Percentiles rank a stretch among this genome's conserved stretches.
phyloP scores from a whole-genome alignment of 768 basidiomycete genomes.

The Collybia mongolica region DNA sequence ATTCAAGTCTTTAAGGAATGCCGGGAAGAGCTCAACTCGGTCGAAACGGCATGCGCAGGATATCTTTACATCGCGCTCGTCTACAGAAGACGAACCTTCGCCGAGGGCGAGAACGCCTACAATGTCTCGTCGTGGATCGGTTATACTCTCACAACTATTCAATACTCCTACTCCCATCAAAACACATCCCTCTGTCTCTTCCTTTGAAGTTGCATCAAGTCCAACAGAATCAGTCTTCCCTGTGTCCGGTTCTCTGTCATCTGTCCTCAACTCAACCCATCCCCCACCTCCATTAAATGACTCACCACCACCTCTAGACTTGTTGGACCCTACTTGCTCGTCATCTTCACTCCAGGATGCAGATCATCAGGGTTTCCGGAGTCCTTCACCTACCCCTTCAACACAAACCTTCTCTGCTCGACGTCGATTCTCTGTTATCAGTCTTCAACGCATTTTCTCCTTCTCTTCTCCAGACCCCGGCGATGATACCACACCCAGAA shows the following conservation, averaged over 20 bases:
- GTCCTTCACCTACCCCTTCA: constrained; percentile 33
- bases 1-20: constrained; percentile 43
- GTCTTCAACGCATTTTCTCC: constrained; percentile 37
- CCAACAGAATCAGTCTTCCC: constrained; percentile 18
- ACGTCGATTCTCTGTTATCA: constrained; percentile 37
- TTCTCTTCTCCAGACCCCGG: constrained; percentile 22
- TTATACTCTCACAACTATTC: constrained; percentile 38
- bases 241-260: constrained; percentile 10
- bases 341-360: constrained; percentile 15
- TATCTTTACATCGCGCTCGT: constrained; percentile 15
- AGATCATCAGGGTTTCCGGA: constrained; percentile 15
- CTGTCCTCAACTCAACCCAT: constrained; percentile 2
- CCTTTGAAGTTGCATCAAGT: constrained; percentile 20
- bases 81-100: constrained; percentile 11
- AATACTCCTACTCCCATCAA: constrained; percentile 21
- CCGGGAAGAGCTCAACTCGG: constrained; percentile 31
- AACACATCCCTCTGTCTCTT: constrained; percentile 23
- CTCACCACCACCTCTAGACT: background rate
- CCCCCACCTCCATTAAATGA: too few relatives aligned
- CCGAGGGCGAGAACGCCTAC: constrained; percentile 30
- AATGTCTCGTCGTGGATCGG: constrained; percentile 36
- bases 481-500: constrained; percentile 17
- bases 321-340: constrained; percentile 7
- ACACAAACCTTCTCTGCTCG: constrained; percentile 24
- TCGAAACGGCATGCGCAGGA: constrained; percentile 39